Evolutionary conservation across 352 stramenopile species (phyloP).

Genomic region (Phytophthora nicotianae): DNA sequence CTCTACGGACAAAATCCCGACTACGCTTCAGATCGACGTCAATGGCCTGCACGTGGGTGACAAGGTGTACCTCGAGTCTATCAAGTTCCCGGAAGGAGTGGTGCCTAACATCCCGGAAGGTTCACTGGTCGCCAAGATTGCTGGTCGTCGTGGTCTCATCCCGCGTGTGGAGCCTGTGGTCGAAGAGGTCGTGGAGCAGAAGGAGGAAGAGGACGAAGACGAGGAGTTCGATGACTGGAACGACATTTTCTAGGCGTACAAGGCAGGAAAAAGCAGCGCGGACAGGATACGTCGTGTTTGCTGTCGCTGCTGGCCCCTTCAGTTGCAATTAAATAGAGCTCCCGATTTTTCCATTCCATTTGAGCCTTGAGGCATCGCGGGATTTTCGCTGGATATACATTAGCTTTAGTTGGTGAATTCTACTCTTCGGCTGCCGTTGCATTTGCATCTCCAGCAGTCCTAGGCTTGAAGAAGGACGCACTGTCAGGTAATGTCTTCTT

Average conservation of each 20-base stretch:
- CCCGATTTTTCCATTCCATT: conserved; percentile 19
- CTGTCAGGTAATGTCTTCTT: conserved; percentile 34
- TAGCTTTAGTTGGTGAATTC: conserved; percentile 15
- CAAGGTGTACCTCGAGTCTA: conserved; percentile 79
- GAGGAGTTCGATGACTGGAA: conserved; percentile 90
- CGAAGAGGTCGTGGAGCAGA: conserved; percentile 73
- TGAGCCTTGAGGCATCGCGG: conserved; percentile 1
- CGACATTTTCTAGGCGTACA: conserved; percentile 80
- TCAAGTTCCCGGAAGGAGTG: conserved; percentile 80
- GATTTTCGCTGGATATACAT: conserved; percentile 10
- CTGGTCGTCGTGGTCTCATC: conserved; percentile 85
- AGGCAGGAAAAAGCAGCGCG: conserved; percentile 12
- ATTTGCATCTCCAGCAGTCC: conserved; percentile 7
- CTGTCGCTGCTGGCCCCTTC: background rate
- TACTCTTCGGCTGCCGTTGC: conserved; percentile 18
- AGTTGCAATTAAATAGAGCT: conserved; percentile 40
- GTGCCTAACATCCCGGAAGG: conserved; percentile 62
- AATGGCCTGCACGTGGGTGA: conserved; percentile 88
- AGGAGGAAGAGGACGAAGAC: conserved; percentile 61
- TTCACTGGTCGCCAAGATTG: conserved; percentile 86
- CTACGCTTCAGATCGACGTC: conserved; percentile 82
- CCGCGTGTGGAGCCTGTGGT: conserved; percentile 69
- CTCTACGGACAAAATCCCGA: conserved; percentile 76
- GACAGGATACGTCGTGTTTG: background rate
- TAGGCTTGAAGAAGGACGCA: conserved; percentile 60